Conservation (phyloP, 2,329 filamentous ascomycete species). For the Seiridium unicorne region DNA sequence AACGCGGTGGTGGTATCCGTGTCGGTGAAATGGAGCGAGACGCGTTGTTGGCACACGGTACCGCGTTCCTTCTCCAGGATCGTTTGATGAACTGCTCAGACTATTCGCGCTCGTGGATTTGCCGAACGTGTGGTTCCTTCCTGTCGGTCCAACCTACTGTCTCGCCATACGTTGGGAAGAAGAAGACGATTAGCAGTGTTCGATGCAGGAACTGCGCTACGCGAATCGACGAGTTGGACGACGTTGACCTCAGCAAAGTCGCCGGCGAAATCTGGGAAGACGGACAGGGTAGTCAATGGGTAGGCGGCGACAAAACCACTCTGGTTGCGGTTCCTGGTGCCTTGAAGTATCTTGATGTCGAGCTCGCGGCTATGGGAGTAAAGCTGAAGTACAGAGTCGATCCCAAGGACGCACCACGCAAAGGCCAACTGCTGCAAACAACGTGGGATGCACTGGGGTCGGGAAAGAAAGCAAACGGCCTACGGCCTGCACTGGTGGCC, state of each 20-base stretch:
- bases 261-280: slow-evolving; percentile 89
- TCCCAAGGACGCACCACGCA: slow-evolving; percentile 63
- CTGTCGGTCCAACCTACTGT: slow-evolving; percentile 81
- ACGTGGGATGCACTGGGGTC: slow-evolving; percentile 29
- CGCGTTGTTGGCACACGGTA: slow-evolving; percentile 89
- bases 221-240: slow-evolving; percentile 56
- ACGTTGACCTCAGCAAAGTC: slow-evolving; percentile 52
- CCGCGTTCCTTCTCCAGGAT: slow-evolving; percentile 92
- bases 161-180: slow-evolving; percentile 62
- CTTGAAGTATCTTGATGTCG: slow-evolving; percentile 89
- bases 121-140: slow-evolving; percentile 86
- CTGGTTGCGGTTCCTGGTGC: slow-evolving; percentile 91
- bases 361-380: slow-evolving; percentile 94
- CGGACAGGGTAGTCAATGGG: slow-evolving; percentile 77
- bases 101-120: slow-evolving; percentile 86
- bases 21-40: slow-evolving; percentile 99
- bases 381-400: slow-evolving; percentile 78
- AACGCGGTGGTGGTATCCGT: slow-evolving; percentile 96
- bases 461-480: slow-evolving; percentile 17
- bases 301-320: slow-evolving; percentile 87
- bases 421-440: slow-evolving; percentile 43
- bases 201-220: slow-evolving; percentile 78
- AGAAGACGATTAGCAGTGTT: slow-evolving; percentile 66
- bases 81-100: slow-evolving; percentile 96
- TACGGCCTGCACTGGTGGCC: slow-evolving; percentile 20